These are phyloP conservation scores for Diaporthe citriasiana DNA, from an alignment of 2,329 filamentous ascomycete species.

Conservation along the genomic window DNA sequence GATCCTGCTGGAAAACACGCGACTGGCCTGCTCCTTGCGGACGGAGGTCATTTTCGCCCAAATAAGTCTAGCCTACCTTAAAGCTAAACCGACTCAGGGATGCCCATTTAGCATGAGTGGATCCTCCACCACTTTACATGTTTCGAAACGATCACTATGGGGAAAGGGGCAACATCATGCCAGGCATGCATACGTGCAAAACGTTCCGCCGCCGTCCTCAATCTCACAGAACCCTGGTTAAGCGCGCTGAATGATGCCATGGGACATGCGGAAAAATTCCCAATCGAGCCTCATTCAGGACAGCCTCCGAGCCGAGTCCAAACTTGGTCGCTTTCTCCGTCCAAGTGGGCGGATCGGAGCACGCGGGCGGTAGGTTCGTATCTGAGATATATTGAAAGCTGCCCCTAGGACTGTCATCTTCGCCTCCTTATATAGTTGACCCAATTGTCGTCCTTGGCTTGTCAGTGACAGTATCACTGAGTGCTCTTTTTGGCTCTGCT, in stretches of 20 bases:
- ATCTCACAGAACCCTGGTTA: conserved; percentile 23
- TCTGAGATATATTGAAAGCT: conserved; percentile 33
- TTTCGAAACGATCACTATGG: conserved; percentile 39
- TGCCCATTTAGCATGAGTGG: conserved; percentile 9
- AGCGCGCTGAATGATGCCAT: conserved; percentile 34
- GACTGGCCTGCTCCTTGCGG: conserved; percentile 15
- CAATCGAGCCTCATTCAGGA: conserved; percentile 2
- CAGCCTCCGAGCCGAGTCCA: conserved; percentile 14
- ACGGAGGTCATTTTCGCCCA: conserved; percentile 7
- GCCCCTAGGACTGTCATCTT: background rate
- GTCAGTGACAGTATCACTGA: conserved; percentile 7
- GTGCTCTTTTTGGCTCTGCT: background rate
- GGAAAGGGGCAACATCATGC: conserved; percentile 31
- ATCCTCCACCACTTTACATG: conserved; percentile 27
- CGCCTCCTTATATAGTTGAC: background rate
- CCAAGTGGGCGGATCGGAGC: conserved; percentile 17
- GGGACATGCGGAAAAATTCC: background rate
- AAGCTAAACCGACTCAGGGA: conserved; percentile 21
- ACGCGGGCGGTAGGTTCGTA: conserved; percentile 18
- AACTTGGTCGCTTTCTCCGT: conserved; percentile 16
- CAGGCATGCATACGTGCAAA: background rate
- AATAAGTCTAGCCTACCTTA: conserved; percentile 30
- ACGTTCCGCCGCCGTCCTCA: conserved; percentile 7
- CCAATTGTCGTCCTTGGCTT: background rate
- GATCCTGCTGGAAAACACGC: conserved; percentile 22